Percentiles rank a stretch among this genome's conserved stretches.
Evolutionary conservation across 805 yeast species (phyloP).

Genomic region (Wickerhamiella domercqiae): DNA sequence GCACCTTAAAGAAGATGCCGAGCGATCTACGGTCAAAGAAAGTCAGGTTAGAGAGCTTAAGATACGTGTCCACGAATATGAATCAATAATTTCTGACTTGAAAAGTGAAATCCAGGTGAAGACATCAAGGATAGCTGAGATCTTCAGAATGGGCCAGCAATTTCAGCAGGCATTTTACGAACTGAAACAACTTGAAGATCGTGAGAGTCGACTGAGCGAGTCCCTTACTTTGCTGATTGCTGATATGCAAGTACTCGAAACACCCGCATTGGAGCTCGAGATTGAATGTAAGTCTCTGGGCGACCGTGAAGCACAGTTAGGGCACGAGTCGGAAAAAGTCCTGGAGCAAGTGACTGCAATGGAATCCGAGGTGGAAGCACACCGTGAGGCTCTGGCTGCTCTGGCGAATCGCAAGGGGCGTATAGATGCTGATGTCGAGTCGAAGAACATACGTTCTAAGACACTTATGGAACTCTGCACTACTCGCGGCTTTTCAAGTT

Average conservation of each 20-base stretch:
- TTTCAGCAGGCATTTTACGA: conserved; percentile 58
- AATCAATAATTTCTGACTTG: conserved; percentile 34
- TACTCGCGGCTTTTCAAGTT: not conserved
- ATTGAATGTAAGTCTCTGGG: too few species aligned
- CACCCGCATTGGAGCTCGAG: too few species aligned
- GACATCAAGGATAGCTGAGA: conserved; percentile 41
- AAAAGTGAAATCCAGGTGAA: conserved; percentile 36
- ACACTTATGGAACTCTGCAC: not conserved
- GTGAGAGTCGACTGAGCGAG: conserved; percentile 30
- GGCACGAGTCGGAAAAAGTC: not conserved
- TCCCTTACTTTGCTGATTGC: conserved; percentile 38
- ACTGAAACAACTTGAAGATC: conserved; percentile 40
- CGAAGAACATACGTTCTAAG: not conserved
- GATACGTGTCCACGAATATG: conserved; percentile 30
- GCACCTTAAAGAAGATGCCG: conserved; percentile 58
- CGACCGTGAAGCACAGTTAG: not conserved
- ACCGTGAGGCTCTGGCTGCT: not conserved
- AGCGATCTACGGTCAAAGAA: conserved; percentile 47
- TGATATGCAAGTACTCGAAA: conserved; percentile 22
- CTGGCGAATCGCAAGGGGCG: not conserved
- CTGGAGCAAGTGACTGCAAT: not conserved
- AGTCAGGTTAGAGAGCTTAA: conserved; percentile 32
- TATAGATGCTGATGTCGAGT: not conserved
- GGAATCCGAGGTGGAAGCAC: conserved; percentile 17
- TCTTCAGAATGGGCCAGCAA: conserved; percentile 67